Conservation (phyloP, 345 rosid genomes). For the Lagerstroemia speciosa region DNA sequence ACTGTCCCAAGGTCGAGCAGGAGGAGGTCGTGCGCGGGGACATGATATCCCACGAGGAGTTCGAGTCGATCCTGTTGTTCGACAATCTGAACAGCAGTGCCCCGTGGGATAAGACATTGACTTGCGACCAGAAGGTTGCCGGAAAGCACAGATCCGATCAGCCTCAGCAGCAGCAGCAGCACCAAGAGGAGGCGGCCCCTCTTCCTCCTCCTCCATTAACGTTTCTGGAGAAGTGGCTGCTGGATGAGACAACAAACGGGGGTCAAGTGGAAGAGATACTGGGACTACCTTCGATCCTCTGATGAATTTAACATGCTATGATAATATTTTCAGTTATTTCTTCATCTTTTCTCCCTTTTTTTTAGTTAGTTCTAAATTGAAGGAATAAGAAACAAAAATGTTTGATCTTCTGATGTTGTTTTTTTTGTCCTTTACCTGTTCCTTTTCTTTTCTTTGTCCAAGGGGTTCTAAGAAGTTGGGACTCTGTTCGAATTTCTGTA, state of each 20-base stretch:
- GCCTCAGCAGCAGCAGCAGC: too few relatives aligned
- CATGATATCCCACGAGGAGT: conserved; percentile 40
- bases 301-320: not conserved
- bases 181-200: not conserved
- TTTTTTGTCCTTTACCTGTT: too few relatives aligned
- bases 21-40: conserved; percentile 19
- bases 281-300: conserved; percentile 50
- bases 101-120: conserved; percentile 33
- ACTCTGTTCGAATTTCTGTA: too few relatives aligned
- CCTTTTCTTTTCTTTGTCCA: too few relatives aligned
- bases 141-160: conserved; percentile 4
- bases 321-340: not conserved
- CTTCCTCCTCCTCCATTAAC: conserved; percentile 47
- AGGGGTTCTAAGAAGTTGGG: too few relatives aligned
- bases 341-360: not conserved
- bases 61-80: conserved; percentile 46
- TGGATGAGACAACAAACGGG: conserved; percentile 52
- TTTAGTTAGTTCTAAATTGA: not conserved
- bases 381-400: not conserved
- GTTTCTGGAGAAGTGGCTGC: conserved; percentile 95
- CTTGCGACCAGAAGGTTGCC: not conserved
- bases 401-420: too few relatives aligned
- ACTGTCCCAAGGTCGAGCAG: conserved; percentile 29
- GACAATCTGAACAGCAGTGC: conserved; percentile 35
- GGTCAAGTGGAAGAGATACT: conserved; percentile 53